Percentiles rank a stretch among this genome's conserved stretches.
phyloP scores from a whole-genome alignment of 2,329 filamentous ascomycete genomes.

The Boeremia exigua region DNA sequence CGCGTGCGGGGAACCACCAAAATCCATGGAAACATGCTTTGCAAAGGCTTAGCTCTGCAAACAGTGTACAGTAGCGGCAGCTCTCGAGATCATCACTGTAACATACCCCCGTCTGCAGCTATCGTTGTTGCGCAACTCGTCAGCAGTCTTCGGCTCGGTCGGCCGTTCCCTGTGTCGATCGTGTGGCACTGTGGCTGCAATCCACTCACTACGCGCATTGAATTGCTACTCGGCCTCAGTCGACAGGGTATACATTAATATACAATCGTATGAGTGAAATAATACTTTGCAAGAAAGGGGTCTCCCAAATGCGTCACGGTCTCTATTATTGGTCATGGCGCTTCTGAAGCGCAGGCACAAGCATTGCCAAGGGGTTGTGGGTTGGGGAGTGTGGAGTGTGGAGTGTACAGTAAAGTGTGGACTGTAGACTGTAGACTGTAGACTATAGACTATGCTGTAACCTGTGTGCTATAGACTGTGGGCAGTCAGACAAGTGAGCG shows the following conservation, averaged over 20 bases:
- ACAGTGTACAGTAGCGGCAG: background rate
- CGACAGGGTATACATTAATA: background rate
- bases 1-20: constrained; percentile 23
- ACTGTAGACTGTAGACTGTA: too few species aligned
- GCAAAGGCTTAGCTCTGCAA: background rate
- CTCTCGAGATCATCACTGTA: background rate
- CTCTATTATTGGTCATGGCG: too few species aligned
- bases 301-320: too few species aligned
- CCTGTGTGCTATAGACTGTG: too few species aligned
- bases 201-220: constrained; percentile 15
- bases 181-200: background rate
- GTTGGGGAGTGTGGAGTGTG: too few species aligned
- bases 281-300: too few species aligned
- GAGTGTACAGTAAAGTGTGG: too few species aligned
- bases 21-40: background rate
- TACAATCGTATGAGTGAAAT: background rate
- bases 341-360: too few species aligned
- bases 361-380: too few species aligned
- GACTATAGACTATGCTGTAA: too few species aligned
- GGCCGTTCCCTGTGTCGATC: constrained; percentile 8
- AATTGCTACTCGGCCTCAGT: background rate
- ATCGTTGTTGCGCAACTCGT: background rate
- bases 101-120: background rate
- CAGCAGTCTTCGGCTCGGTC: background rate
- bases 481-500: too few species aligned